phyloP scores from a whole-genome alignment of 176 grass and related monocot species.

The Areca catechu region DNA sequence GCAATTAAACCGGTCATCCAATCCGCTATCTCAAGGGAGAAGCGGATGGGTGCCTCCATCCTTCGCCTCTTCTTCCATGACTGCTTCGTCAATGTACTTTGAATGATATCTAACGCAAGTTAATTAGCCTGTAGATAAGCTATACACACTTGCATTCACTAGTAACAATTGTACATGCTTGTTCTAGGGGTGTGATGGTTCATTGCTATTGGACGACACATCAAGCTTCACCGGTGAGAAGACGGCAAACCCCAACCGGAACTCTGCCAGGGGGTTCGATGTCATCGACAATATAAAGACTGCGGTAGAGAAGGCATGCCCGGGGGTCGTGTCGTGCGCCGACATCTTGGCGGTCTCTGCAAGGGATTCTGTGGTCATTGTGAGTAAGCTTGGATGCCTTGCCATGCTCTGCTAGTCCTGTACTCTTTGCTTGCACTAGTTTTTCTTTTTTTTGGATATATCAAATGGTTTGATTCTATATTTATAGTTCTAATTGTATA shows the following conservation, averaged over 20 bases:
- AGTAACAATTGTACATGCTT: neutral
- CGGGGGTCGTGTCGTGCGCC: constrained; percentile 5
- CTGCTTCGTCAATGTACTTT: constrained; percentile 39
- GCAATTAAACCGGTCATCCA: constrained; percentile 34
- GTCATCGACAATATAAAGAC: constrained; percentile 8
- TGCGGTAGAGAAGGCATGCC: constrained; percentile 4
- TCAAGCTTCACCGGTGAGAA: constrained; percentile 7
- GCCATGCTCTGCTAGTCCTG: too few relatives aligned
- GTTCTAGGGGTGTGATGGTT: constrained; percentile 3
- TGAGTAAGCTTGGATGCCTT: neutral
- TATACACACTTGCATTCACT: neutral
- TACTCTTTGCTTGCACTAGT: too few relatives aligned
- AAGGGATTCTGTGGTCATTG: constrained; percentile 9
- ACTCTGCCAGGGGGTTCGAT: constrained; percentile 10
- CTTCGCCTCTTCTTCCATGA: constrained; percentile 90
- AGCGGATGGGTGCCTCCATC: constrained; percentile 70
- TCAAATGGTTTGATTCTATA: too few relatives aligned
- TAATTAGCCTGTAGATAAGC: too few relatives aligned
- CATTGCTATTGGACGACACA: constrained; percentile 4
- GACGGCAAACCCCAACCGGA: constrained; percentile 6
- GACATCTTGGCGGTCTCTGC: constrained; percentile 9
- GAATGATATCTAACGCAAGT: too few relatives aligned
- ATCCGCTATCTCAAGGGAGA: constrained; percentile 41
- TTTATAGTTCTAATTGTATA: too few relatives aligned
- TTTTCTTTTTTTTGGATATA: too few relatives aligned